phyloP scores from a whole-genome alignment of 2,329 filamentous ascomycete species.

The Fusarium chlamydosporum region DNA sequence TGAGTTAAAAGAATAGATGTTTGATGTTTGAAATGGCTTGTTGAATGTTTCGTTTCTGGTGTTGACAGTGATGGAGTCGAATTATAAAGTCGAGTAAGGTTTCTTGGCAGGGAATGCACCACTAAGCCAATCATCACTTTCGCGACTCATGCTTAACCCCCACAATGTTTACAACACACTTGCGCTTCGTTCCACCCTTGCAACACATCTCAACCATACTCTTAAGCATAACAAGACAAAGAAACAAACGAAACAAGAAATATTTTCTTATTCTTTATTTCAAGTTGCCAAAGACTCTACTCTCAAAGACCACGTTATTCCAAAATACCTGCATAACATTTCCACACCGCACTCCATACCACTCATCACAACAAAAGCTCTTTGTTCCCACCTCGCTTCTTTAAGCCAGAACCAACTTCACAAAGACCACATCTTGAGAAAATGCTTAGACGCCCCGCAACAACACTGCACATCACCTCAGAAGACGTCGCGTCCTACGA shows the following conservation, averaged over 20 bases:
- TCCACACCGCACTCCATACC: neutral
- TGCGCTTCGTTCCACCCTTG: conserved; percentile 7
- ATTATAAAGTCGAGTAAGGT: neutral
- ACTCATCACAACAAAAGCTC: conserved; percentile 8
- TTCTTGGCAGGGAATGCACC: neutral
- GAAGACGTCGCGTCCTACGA: conserved; percentile 81
- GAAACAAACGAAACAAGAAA: neutral
- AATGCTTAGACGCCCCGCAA: conserved; percentile 78
- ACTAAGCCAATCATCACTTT: conserved; percentile 21
- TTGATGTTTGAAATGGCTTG: neutral
- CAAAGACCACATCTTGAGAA: conserved; percentile 1
- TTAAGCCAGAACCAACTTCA: neutral
- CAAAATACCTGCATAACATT: neutral
- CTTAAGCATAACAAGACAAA: neutral
- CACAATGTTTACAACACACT: conserved; percentile 31
- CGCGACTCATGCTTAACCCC: conserved; percentile 1
- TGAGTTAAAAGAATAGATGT: conserved; percentile 27
- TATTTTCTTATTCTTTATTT: neutral
- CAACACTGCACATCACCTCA: conserved; percentile 75
- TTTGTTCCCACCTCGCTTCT: conserved; percentile 24
- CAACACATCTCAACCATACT: conserved; percentile 22
- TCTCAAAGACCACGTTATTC: neutral
- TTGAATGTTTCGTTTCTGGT: conserved; percentile 1
- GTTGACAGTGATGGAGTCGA: neutral
- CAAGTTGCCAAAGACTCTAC: neutral